Conservation (phyloP, 371 early-diverging fungal species). For the Mortierella sp. region DNA sequence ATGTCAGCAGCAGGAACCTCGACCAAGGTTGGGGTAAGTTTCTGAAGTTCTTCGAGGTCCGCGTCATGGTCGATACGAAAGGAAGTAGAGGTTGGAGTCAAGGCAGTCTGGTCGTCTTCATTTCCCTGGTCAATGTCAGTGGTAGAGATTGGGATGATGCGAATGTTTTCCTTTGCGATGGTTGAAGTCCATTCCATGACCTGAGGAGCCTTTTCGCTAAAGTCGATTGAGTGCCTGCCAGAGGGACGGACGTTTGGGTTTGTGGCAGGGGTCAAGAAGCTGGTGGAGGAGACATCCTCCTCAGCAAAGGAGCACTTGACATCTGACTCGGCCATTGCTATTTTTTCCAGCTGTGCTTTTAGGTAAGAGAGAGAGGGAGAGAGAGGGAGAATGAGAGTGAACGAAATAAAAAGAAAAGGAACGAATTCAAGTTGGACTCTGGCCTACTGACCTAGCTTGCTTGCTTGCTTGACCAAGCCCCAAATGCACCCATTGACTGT, state of each 20-base stretch:
- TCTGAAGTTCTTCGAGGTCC: conserved; percentile 45
- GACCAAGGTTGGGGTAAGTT: conserved; percentile 39
- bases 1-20: conserved; percentile 50
- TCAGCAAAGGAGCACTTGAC: conserved; percentile 13
- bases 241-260: conserved; percentile 27
- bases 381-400: no score
- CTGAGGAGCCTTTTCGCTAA: conserved; percentile 46
- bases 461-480: no score
- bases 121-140: conserved; percentile 10
- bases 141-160: conserved; percentile 29
- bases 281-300: conserved; percentile 29
- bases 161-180: conserved; percentile 23
- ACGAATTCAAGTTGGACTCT: no score
- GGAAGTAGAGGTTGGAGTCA: conserved; percentile 29
- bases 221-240: conserved; percentile 48
- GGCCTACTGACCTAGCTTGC: no score
- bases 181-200: conserved; percentile 54
- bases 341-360: background rate
- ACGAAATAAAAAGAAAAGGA: no score
- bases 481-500: no score
- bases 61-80: conserved; percentile 19
- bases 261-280: conserved; percentile 49
- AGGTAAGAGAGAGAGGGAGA: background rate
- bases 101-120: conserved; percentile 17
- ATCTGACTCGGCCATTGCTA: conserved; percentile 17